These are phyloP conservation scores for Athelia psychrophila DNA, from an alignment of 1,284 basidiomycete species.

Conservation along the genomic window DNA sequence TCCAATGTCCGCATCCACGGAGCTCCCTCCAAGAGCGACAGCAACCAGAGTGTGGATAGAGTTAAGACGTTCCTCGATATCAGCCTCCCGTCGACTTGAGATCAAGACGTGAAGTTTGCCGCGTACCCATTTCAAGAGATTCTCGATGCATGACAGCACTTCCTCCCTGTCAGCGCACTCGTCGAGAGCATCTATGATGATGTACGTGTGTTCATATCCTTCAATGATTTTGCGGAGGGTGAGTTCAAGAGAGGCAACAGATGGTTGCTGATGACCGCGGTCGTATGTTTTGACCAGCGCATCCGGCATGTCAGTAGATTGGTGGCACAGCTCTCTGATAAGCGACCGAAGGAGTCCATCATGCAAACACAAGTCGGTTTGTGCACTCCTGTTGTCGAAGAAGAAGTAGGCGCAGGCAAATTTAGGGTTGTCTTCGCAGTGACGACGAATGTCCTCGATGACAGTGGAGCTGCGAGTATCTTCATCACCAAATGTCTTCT, in stretches of 20 bases:
- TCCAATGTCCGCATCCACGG: neutral
- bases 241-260: neutral
- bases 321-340: neutral
- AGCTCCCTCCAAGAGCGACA: neutral
- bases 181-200: neutral
- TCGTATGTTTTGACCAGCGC: neutral
- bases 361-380: neutral
- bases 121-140: neutral
- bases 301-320: neutral
- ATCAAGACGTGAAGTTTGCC: neutral
- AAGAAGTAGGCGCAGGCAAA: neutral
- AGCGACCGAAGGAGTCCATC: neutral
- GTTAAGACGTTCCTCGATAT: neutral
- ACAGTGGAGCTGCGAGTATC: neutral
- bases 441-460: neutral
- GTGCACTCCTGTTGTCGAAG: neutral
- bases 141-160: neutral
- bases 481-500: neutral
- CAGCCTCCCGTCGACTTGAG: neutral
- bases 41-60: neutral
- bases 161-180: neutral
- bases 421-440: neutral
- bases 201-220: neutral
- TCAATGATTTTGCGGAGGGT: neutral
- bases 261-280: neutral